These are phyloP conservation scores for Dillenia turbinata DNA, from an alignment of 164 flowering plant genomes.

Conservation along the genomic window DNA sequence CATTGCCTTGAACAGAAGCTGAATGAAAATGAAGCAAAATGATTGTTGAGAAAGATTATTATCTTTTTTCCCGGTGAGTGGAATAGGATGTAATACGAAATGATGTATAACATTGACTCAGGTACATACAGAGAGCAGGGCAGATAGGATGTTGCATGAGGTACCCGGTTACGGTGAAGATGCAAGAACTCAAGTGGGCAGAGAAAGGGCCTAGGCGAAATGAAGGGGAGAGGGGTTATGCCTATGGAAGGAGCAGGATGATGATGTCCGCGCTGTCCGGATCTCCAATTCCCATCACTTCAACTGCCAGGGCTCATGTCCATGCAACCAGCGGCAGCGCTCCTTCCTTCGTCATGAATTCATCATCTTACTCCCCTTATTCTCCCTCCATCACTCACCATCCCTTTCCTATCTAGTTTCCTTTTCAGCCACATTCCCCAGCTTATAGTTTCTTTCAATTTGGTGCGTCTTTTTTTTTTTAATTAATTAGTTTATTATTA, in stretches of 20 bases:
- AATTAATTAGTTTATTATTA: not conserved
- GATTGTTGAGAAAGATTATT: no score
- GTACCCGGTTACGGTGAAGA: constrained; percentile 39
- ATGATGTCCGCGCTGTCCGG: constrained; percentile 12
- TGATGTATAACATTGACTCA: not conserved
- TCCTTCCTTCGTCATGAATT: constrained; percentile 26
- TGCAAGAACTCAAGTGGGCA: constrained; percentile 59
- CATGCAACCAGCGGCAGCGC: constrained; percentile 4
- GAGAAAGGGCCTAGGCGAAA: constrained; percentile 59
- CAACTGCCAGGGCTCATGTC: constrained; percentile 11
- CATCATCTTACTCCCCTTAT: constrained; percentile 28
- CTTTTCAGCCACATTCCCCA: no score
- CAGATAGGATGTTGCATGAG: constrained; percentile 36
- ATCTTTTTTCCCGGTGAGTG: no score
- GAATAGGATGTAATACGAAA: no score
- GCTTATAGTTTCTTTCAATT: not conserved
- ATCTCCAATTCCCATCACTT: constrained; percentile 22
- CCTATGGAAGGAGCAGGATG: constrained; percentile 11
- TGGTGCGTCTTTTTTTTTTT: not conserved
- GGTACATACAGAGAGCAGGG: constrained; percentile 68
- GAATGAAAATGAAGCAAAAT: no score
- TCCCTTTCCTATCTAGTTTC: constrained; percentile 21
- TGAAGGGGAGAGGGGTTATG: constrained; percentile 23
- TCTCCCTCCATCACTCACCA: constrained; percentile 11
- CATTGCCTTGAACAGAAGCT: no score